Percentiles rank a stretch among this genome's conserved stretches.
Conservation (phyloP, 805 yeast genomes). For the Yarrowia deformans region DNA sequence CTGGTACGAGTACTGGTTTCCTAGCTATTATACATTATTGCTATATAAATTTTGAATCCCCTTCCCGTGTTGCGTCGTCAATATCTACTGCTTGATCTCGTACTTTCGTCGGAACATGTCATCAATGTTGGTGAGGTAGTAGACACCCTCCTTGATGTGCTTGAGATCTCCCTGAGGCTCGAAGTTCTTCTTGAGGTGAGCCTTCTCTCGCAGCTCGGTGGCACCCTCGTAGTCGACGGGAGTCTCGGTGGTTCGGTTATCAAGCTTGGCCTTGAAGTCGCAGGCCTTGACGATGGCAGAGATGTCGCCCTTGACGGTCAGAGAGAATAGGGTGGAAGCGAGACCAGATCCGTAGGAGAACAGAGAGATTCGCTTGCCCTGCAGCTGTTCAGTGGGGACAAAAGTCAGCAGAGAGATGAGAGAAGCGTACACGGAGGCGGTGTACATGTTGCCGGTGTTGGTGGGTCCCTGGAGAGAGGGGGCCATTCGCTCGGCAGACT, state of each 20-base stretch:
- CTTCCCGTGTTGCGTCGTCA: background rate
- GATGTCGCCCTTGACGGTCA: constrained; percentile 81
- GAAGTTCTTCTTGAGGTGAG: constrained; percentile 81
- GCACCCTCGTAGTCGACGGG: constrained; percentile 86
- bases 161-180: constrained; percentile 83
- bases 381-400: constrained; percentile 75
- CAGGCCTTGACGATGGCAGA: constrained; percentile 67
- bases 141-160: constrained; percentile 73
- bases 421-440: constrained; percentile 90
- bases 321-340: constrained; percentile 87
- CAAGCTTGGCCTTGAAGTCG: constrained; percentile 71
- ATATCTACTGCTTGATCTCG: constrained; percentile 64
- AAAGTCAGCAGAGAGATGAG: constrained; percentile 80
- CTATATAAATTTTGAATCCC: constrained; percentile 23
- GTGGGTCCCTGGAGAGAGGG: constrained; percentile 90
- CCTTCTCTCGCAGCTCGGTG: constrained; percentile 83
- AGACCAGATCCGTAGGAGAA: constrained; percentile 99
- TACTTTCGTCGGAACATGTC: constrained; percentile 88
- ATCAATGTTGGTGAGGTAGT: constrained; percentile 82
- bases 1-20: too few relatives aligned
- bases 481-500: constrained; percentile 69
- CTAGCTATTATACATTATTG: constrained; percentile 35
- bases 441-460: constrained; percentile 97
- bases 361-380: constrained; percentile 84
- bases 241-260: constrained; percentile 66